Percentiles rank a stretch among this genome's conserved stretches.
Evolutionary conservation across 495 filamentous ascomycete genomes (phyloP).

Genomic region (Hyaloscypha bicolor): DNA sequence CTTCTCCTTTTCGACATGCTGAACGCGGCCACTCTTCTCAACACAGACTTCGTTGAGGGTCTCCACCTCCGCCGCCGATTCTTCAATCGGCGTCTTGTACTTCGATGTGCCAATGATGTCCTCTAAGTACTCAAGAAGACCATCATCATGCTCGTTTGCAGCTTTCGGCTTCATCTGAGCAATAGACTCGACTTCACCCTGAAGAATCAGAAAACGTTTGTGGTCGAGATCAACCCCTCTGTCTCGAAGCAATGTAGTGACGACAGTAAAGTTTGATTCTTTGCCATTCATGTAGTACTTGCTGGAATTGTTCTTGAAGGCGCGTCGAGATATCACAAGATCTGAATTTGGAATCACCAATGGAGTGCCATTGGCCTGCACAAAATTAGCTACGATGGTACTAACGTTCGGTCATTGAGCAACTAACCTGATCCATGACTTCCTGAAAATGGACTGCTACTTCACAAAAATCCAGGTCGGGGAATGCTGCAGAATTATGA

Average conservation of each 20-base stretch:
- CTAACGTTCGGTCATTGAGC: not conserved
- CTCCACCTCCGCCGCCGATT: slow-evolving; percentile 85
- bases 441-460: slow-evolving; percentile 96
- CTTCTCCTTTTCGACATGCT: slow-evolving; percentile 98
- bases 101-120: slow-evolving; percentile 98
- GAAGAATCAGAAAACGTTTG: slow-evolving; percentile 95
- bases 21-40: slow-evolving; percentile 91
- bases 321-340: slow-evolving; percentile 85
- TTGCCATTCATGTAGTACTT: slow-evolving; percentile 94
- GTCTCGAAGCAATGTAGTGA: slow-evolving; percentile 85
- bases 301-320: slow-evolving; percentile 97
- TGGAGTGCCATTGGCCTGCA: slow-evolving; percentile 64
- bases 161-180: slow-evolving; percentile 99
- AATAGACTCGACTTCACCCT: slow-evolving; percentile 97
- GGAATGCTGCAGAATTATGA: slow-evolving; percentile 88
- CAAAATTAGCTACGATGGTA: slow-evolving; percentile 26
- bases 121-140: slow-evolving; percentile 93
- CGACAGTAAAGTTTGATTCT: slow-evolving; percentile 85
- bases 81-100: slow-evolving; percentile 96
- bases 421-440: slow-evolving; percentile 70
- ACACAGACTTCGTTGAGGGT: slow-evolving; percentile 90
- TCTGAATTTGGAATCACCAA: slow-evolving; percentile 79
- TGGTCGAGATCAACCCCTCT: slow-evolving; percentile 94
- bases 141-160: slow-evolving; percentile 90
- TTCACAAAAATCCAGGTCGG: slow-evolving; percentile 86